Conservation (phyloP, 202 grass and related monocot species). For the Bolboschoenoplectus hybrid region DNA sequence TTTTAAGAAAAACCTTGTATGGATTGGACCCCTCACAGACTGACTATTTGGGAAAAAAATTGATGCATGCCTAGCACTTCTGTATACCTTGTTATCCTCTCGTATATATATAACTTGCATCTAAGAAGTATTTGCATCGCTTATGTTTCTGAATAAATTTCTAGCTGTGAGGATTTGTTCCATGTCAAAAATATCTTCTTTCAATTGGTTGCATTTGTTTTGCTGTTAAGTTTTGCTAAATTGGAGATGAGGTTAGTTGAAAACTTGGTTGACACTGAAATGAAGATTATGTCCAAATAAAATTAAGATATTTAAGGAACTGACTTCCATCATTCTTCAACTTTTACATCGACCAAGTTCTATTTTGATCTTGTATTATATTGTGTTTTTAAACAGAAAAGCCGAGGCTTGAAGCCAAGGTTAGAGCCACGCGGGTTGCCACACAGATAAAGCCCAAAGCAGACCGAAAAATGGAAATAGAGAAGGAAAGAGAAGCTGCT, state of each 20-base stretch:
- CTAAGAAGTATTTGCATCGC: no score
- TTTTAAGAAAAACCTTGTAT: no score
- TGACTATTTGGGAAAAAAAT: no score
- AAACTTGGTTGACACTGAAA: neutral
- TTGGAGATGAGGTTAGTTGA: neutral
- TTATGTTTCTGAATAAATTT: no score
- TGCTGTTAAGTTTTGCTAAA: neutral
- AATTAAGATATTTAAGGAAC: neutral
- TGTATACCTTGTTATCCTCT: no score
- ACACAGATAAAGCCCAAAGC: slow-evolving; percentile 60
- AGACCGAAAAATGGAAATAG: slow-evolving; percentile 64
- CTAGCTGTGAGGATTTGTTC: no score
- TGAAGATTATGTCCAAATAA: neutral
- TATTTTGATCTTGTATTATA: slow-evolving; percentile 20
- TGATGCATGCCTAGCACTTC: no score
- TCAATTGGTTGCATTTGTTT: neutral
- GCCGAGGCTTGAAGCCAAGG: slow-evolving; percentile 75
- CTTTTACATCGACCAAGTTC: slow-evolving; percentile 15
- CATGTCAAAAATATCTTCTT: no score
- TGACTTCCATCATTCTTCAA: slow-evolving; percentile 23
- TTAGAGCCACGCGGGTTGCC: slow-evolving; percentile 65
- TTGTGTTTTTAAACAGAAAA: slow-evolving; percentile 62
- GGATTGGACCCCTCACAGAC: no score
- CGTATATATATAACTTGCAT: no score
- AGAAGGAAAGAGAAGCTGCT: slow-evolving; percentile 76